A percentile compares a stretch with the other conserved stretches of the same genome.
Evolutionary conservation across 805 yeast species (phyloP).

Genomic region (Yueomyces sinensis): DNA sequence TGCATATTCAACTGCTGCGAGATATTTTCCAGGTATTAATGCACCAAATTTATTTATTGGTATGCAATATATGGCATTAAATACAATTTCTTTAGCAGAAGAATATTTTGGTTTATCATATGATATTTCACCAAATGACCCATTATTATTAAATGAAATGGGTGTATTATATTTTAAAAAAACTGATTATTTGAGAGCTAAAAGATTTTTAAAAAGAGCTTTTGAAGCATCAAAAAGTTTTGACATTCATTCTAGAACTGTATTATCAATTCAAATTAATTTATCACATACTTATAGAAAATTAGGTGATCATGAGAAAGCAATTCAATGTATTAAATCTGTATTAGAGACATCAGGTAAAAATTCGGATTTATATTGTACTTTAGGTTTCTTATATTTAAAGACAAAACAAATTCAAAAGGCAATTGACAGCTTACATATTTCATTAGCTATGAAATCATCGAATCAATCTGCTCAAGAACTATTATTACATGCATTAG

Average conservation of each 20-base stretch:
- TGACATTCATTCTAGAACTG: slow-evolving; percentile 68
- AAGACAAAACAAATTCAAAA: slow-evolving; percentile 48
- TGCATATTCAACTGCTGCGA: slow-evolving; percentile 90
- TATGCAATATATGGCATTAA: slow-evolving; percentile 89
- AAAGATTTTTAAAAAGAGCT: slow-evolving; percentile 57
- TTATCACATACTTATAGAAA: slow-evolving; percentile 81
- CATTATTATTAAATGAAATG: slow-evolving; percentile 76
- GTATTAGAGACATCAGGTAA: slow-evolving; percentile 57
- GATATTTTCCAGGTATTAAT: slow-evolving; percentile 84
- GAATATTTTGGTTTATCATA: slow-evolving; percentile 71
- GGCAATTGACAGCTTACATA: slow-evolving; percentile 69
- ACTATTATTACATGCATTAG: slow-evolving; percentile 65
- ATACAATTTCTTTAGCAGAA: slow-evolving; percentile 68
- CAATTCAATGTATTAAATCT: slow-evolving; percentile 62
- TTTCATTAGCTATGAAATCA: slow-evolving; percentile 66
- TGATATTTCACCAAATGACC: slow-evolving; percentile 73
- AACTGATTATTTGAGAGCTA: slow-evolving; percentile 53
- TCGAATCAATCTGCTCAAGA: slow-evolving; percentile 79
- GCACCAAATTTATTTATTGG: slow-evolving; percentile 83
- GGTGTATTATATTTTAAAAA: slow-evolving; percentile 86
- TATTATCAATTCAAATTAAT: slow-evolving; percentile 76
- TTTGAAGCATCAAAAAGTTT: slow-evolving; percentile 46
- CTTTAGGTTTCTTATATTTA: slow-evolving; percentile 73
- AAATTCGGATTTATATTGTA: slow-evolving; percentile 65
- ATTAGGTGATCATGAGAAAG: slow-evolving; percentile 44